Percentiles rank a stretch among this genome's conserved stretches.
Evolutionary conservation across 257 asterid species (phyloP).

Genomic region (Solanum rostratum): DNA sequence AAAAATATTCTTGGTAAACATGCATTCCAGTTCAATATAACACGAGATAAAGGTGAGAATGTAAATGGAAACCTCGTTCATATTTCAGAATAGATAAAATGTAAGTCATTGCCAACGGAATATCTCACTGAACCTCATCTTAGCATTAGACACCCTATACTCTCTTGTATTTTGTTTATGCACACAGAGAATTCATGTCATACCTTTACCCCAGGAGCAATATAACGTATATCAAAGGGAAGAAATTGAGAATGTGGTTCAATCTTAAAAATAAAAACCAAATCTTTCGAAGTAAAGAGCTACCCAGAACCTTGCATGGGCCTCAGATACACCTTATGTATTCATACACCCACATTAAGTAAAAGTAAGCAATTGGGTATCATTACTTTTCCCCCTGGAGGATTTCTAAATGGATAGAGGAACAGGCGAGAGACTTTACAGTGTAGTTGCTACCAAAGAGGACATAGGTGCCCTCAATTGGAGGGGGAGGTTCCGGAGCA

Average conservation of each 20-base stretch:
- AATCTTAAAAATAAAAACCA: neutral
- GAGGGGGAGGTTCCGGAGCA: slow-evolving; percentile 83
- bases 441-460: slow-evolving; percentile 82
- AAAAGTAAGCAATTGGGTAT: neutral
- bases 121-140: neutral
- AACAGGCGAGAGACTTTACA: slow-evolving; percentile 13
- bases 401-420: neutral
- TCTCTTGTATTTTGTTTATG: neutral
- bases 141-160: neutral
- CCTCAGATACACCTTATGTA: neutral
- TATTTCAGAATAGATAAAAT: neutral
- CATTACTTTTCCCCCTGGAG: neutral
- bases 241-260: neutral
- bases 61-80: neutral
- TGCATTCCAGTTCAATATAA: neutral
- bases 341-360: neutral
- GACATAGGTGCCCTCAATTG: slow-evolving; percentile 53
- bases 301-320: neutral
- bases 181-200: neutral
- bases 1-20: neutral
- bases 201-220: neutral
- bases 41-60: neutral
- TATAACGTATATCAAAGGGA: neutral
- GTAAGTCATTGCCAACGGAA: neutral
- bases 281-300: neutral